Evolutionary conservation across 495 filamentous ascomycete species (phyloP).

Genomic region (Penicillium psychrofluorescens): DNA sequence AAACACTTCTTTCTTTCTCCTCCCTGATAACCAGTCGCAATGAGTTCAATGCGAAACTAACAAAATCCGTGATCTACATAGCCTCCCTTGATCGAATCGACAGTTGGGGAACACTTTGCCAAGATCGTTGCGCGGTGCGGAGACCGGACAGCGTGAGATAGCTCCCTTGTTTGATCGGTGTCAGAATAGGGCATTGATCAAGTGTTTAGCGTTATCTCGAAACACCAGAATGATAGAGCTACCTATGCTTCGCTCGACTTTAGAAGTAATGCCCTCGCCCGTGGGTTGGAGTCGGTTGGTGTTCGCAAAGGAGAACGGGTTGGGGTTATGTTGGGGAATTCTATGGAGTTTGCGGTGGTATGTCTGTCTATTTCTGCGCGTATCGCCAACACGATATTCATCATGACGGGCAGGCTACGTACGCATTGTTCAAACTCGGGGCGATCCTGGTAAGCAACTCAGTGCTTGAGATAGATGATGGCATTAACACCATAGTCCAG

Average conservation of each 20-base stretch:
- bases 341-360: slow-evolving; percentile 71
- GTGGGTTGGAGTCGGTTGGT: slow-evolving; percentile 63
- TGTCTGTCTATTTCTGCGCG: slow-evolving; percentile 3
- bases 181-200: not conserved
- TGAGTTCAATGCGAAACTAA: slow-evolving; percentile 7
- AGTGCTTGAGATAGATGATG: not conserved
- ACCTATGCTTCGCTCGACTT: slow-evolving; percentile 71
- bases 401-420: slow-evolving; percentile 46
- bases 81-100: slow-evolving; percentile 68
- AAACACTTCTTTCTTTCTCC: too few relatives aligned
- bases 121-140: slow-evolving; percentile 63
- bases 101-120: slow-evolving; percentile 76
- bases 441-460: slow-evolving; percentile 61
- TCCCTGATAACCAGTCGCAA: slow-evolving; percentile 35
- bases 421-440: slow-evolving; percentile 88
- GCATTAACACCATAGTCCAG: slow-evolving; percentile 19
- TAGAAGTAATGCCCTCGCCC: slow-evolving; percentile 69
- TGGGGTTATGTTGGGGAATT: slow-evolving; percentile 80
- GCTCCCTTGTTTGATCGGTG: too few relatives aligned
- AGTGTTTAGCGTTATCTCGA: slow-evolving; percentile 51
- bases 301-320: slow-evolving; percentile 82
- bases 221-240: slow-evolving; percentile 53
- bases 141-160: slow-evolving; percentile 62
- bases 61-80: slow-evolving; percentile 18
- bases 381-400: slow-evolving; percentile 3